These are phyloP conservation scores for Cryptococcus sp. DNA, from an alignment of 1,284 basidiomycete genomes.

Conservation along the genomic window DNA sequence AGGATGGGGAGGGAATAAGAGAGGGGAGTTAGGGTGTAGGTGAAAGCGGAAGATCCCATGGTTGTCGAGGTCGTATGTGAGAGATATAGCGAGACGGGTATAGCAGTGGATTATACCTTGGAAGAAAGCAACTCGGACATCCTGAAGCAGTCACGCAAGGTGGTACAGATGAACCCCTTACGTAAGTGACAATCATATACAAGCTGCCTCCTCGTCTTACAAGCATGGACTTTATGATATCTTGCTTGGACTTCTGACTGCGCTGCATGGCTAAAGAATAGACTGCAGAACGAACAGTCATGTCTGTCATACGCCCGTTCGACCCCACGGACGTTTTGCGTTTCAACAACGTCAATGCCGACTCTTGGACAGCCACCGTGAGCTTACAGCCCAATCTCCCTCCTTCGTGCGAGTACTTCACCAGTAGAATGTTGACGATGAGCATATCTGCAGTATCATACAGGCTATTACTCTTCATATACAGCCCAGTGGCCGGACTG, in stretches of 20 bases:
- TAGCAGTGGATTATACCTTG: no score
- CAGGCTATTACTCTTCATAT: slow-evolving; percentile 45
- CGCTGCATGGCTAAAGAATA: background rate
- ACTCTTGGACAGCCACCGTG: slow-evolving; percentile 55
- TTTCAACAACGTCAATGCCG: slow-evolving; percentile 54
- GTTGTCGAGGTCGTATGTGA: background rate
- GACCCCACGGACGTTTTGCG: slow-evolving; percentile 51
- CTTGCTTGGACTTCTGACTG: background rate
- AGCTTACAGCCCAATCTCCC: slow-evolving; percentile 8
- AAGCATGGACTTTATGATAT: background rate
- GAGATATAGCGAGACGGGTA: no score
- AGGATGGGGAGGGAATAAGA: slow-evolving; percentile 40
- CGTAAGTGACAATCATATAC: no score
- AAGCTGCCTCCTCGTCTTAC: background rate
- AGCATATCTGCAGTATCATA: slow-evolving; percentile 32
- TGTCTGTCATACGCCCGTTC: slow-evolving; percentile 54
- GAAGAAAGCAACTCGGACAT: background rate
- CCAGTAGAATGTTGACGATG: background rate
- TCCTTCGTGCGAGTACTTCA: background rate
- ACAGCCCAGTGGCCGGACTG: slow-evolving; percentile 45
- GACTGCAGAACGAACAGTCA: slow-evolving; percentile 15
- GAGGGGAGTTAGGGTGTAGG: slow-evolving; percentile 19
- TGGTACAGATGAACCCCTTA: background rate
- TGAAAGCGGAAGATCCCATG: slow-evolving; percentile 6
- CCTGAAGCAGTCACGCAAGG: background rate